Conservation (phyloP, 1,139 yeast species). For the Geotrichum bryndzae region DNA sequence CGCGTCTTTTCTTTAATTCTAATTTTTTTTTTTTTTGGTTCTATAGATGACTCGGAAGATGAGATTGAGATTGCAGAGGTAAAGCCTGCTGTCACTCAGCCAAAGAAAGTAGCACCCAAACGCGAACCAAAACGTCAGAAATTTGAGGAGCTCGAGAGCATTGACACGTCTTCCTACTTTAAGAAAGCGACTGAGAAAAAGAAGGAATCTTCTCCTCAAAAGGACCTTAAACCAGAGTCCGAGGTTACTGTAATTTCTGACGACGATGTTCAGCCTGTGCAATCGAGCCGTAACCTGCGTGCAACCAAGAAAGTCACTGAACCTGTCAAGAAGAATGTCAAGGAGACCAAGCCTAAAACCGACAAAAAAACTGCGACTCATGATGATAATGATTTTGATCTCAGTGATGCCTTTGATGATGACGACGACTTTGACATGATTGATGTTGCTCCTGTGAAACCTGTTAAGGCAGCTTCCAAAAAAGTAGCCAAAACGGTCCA, state of each 20-base stretch:
- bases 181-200: constrained; percentile 15
- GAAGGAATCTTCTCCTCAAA: background rate
- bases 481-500: constrained; percentile 2
- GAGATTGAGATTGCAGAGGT: constrained; percentile 6
- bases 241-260: background rate
- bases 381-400: constrained; percentile 9
- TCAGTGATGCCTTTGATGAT: constrained; percentile 11
- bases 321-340: background rate
- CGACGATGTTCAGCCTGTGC: background rate
- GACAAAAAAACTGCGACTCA: background rate
- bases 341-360: background rate
- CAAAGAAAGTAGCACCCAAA: constrained; percentile 6
- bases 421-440: constrained; percentile 18
- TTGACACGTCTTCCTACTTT: constrained; percentile 22
- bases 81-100: background rate
- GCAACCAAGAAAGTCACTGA: background rate
- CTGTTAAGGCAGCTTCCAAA: constrained; percentile 18
- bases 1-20: background rate
- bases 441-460: constrained; percentile 17
- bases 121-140: constrained; percentile 12
- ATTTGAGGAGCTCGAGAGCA: constrained; percentile 19
- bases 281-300: background rate
- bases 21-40: background rate
- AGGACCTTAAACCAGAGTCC: background rate
- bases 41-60: constrained; percentile 14